Evolutionary conservation across 2,329 filamentous ascomycete species (phyloP).

Genomic region (Acarospora socialis): DNA sequence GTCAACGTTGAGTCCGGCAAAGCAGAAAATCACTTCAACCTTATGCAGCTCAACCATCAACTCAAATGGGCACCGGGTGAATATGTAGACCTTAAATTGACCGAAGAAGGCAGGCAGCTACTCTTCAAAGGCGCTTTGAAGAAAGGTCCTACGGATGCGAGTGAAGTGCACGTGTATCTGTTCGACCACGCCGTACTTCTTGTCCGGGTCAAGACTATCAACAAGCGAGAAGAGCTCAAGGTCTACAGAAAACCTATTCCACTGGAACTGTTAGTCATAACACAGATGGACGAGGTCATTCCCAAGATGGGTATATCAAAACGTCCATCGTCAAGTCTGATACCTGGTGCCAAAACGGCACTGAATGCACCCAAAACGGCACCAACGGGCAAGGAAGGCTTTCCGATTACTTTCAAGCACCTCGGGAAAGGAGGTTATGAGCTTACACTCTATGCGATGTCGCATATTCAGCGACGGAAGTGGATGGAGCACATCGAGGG

Average conservation of each 20-base stretch:
- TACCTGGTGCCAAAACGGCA: slow-evolving; percentile 44
- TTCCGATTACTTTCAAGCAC: slow-evolving; percentile 92
- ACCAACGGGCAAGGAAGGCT: slow-evolving; percentile 54
- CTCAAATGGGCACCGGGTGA: slow-evolving; percentile 83
- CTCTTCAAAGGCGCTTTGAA: slow-evolving; percentile 91
- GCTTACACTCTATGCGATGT: slow-evolving; percentile 73
- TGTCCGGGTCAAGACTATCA: slow-evolving; percentile 78
- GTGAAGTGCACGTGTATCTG: slow-evolving; percentile 85
- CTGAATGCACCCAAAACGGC: slow-evolving; percentile 28
- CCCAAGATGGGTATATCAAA: slow-evolving; percentile 68
- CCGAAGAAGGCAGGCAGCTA: slow-evolving; percentile 81
- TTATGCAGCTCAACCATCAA: slow-evolving; percentile 81
- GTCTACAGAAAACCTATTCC: slow-evolving; percentile 94
- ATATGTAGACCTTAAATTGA: slow-evolving; percentile 84
- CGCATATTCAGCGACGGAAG: slow-evolving; percentile 76
- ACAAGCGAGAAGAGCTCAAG: slow-evolving; percentile 87
- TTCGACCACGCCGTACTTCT: slow-evolving; percentile 93
- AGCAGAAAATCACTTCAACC: slow-evolving; percentile 92
- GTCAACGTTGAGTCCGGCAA: slow-evolving; percentile 95
- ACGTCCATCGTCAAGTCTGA: slow-evolving; percentile 73
- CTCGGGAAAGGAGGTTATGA: slow-evolving; percentile 93
- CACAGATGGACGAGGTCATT: slow-evolving; percentile 93
- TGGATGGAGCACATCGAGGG: slow-evolving; percentile 93
- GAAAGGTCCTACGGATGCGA: slow-evolving; percentile 74
- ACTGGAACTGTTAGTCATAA: slow-evolving; percentile 79